Base-by-base conservation (phyloP, 176 grass and related monocot species). In the Poa pratensis region DNA sequence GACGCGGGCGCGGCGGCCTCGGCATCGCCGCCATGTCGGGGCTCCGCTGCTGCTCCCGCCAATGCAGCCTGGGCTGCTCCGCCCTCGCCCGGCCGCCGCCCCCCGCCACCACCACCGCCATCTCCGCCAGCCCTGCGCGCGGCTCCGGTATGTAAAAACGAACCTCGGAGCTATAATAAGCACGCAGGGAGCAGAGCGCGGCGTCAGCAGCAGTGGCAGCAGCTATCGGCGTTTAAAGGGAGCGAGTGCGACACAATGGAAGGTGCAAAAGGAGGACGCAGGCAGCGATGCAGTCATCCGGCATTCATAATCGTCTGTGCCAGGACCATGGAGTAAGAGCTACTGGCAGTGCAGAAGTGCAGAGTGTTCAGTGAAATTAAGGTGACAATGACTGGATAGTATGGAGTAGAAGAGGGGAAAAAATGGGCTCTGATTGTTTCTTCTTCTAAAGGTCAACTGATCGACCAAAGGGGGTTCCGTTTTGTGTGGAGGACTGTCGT, bases 231-330 rank as follows among this genome's bases (percentile, higher is more conserved):
- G 80, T 51, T 84, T 83, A 83, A 87, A 90, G 85, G 67, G 58
- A 17, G 35, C 83, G 88, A 90, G 89, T 61, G 89, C 89, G 85
- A 87, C 89, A 87, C 89, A 53, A 69, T 34, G 84, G 85, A 80
- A 79, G 37, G 89, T 90, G 89, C 89, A 87, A 69, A 66, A 52
- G 52, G 12, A 69, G n/a, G 68, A 46, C 49, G 69, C 88, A 63
- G 77, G 69, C 88, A 64, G 77, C 51, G 68, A 64, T 17, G 69
- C 87, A 77, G 79, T 43, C 53, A 77, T 66, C 77, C 16, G 76
- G 76, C 81, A 91, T 87, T 91, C 81, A 9, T 64, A 80, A 80
- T 76, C 69, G 22, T 43, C 64, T 42, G 20, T 34, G 73, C 12
- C 17, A 80, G 85, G 89, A 80, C 89, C 80, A 91, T 73, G 0